Percentiles rank a stretch among this genome's conserved stretches.
Evolutionary conservation across 2,329 filamentous ascomycete species (phyloP).

Genomic region (Aspergillus eucalypticola): DNA sequence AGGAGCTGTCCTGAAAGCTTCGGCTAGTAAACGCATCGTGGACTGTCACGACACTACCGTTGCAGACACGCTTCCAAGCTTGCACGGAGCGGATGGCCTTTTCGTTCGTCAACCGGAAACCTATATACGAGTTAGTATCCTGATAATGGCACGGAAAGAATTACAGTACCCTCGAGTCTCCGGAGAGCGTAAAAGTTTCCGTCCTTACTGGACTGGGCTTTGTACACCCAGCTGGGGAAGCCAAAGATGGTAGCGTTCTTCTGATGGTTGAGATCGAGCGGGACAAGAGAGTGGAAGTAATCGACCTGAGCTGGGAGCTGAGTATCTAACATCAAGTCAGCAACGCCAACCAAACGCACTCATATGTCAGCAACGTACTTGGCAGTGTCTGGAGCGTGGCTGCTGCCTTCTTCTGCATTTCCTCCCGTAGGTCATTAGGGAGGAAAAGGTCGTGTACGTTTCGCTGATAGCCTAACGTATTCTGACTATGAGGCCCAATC

Average conservation of each 20-base stretch:
- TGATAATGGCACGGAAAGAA: neutral
- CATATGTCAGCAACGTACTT: slow-evolving; percentile 51
- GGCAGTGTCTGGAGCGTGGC: slow-evolving; percentile 82
- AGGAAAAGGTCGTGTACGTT: slow-evolving; percentile 90
- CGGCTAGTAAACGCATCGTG: slow-evolving; percentile 92
- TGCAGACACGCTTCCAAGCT: slow-evolving; percentile 83
- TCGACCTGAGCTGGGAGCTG: slow-evolving; percentile 75
- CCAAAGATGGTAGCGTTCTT: slow-evolving; percentile 80
- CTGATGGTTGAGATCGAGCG: slow-evolving; percentile 77
- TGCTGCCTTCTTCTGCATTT: slow-evolving; percentile 84
- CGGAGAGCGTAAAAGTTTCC: slow-evolving; percentile 85
- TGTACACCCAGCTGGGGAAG: slow-evolving; percentile 92
- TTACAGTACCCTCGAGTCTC: slow-evolving; percentile 69
- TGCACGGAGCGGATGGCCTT: slow-evolving; percentile 83
- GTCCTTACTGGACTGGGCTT: slow-evolving; percentile 84
- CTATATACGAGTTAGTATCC: slow-evolving; percentile 39
- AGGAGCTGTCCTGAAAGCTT: slow-evolving; percentile 89
- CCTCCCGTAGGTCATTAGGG: slow-evolving; percentile 80
- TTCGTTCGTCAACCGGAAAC: slow-evolving; percentile 85
- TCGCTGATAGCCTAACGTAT: slow-evolving; percentile 80
- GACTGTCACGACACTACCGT: slow-evolving; percentile 78
- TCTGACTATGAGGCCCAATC: slow-evolving; percentile 77
- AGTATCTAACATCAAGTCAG: slow-evolving; percentile 50
- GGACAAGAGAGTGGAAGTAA: slow-evolving; percentile 88
- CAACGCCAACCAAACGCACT: neutral